Evolutionary conservation across 768 basidiomycete genomes (phyloP).

Genomic region (Phlebiopsis gigantea): DNA sequence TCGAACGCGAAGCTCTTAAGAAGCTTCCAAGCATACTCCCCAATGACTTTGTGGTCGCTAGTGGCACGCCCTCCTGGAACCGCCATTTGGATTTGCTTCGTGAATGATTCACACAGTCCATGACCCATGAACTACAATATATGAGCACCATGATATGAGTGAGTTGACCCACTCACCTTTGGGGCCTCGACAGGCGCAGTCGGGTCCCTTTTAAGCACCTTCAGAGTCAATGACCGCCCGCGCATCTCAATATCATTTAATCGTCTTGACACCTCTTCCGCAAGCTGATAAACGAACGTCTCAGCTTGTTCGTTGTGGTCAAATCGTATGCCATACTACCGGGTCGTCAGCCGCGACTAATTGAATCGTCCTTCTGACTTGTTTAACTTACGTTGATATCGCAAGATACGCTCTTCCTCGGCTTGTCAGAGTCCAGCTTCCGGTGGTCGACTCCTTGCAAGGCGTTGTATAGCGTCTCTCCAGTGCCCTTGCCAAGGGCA

Average conservation of each 20-base stretch:
- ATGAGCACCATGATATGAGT: constrained; percentile 2
- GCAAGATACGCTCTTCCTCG: constrained; percentile 86
- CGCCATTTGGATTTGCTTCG: constrained; percentile 59
- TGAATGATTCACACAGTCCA: constrained; percentile 78
- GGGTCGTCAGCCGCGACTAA: background rate
- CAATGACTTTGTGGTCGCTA: constrained; percentile 66
- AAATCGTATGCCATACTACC: constrained; percentile 93
- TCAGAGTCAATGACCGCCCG: constrained; percentile 76
- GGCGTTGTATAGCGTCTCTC: constrained; percentile 81
- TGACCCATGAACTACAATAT: constrained; percentile 79
- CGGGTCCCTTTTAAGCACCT: constrained; percentile 84
- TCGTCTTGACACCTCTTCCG: constrained; percentile 68
- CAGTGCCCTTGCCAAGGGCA: constrained; percentile 72
- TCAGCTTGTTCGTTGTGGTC: constrained; percentile 78
- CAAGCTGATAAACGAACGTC: constrained; percentile 70
- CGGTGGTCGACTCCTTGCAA: constrained; percentile 80
- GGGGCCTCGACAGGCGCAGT: constrained; percentile 85
- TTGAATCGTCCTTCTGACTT: background rate
- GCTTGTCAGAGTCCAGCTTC: constrained; percentile 76
- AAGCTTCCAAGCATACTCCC: constrained; percentile 70
- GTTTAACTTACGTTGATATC: constrained; percentile 85
- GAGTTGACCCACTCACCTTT: constrained; percentile 50
- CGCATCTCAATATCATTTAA: constrained; percentile 63
- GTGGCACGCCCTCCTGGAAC: constrained; percentile 65
- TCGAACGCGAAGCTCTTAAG: constrained; percentile 72